Base-by-base conservation (phyloP, 2,329 filamentous ascomycete genomes). In the Colletotrichum destructivum region DNA sequence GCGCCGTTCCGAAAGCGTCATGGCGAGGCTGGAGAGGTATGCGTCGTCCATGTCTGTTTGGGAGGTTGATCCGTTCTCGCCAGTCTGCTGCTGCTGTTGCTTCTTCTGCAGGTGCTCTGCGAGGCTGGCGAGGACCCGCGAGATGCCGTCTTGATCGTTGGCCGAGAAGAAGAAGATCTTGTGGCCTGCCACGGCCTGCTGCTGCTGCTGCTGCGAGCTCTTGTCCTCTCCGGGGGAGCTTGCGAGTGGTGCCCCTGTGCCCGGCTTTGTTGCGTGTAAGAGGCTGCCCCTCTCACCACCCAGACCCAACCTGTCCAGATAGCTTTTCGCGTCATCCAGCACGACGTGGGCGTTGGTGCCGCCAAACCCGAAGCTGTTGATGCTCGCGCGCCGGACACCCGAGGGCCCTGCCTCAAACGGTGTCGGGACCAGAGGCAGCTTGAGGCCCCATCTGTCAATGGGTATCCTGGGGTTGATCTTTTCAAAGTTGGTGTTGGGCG, bases 381-480 rank as follows among this genome's bases (percentile, higher is more conserved):
- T 81, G 68, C 85, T 87, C 47, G 84, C 85, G 16, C 88, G 84
- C 1, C 86, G 83, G 18, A 85, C 78, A 8, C 85, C 83, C 2
- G 80, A 66, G 0, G 86, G 16, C 49, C 26, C 38, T 35, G 51
- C 31, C 23, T 16, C n/a, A 16, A 59, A 40, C 21, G 35, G 13
- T 1, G 51, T 77, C 0, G 85, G 83, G 5, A 86, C 73, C 66
- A 73, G 73, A 21, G 78, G 51, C 73, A 86, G 84, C 79, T 86
- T 84, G 66, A 88, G 78, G 31, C 62, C 74, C 76, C 40, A 78
- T 31, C 75, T 76, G 2, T 77, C 71, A 3, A 76, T 52, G 4
- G 69, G 68, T 31, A 80, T 52, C 11, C 49, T 31, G 23, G 49
- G 49, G 49, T 52, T 52, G 49, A 52, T 31, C 23, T 31, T 52